These are phyloP conservation scores for Vaccinium myrtillus DNA, from an alignment of 148 eudicot genomes.

Conservation along the genomic window DNA sequence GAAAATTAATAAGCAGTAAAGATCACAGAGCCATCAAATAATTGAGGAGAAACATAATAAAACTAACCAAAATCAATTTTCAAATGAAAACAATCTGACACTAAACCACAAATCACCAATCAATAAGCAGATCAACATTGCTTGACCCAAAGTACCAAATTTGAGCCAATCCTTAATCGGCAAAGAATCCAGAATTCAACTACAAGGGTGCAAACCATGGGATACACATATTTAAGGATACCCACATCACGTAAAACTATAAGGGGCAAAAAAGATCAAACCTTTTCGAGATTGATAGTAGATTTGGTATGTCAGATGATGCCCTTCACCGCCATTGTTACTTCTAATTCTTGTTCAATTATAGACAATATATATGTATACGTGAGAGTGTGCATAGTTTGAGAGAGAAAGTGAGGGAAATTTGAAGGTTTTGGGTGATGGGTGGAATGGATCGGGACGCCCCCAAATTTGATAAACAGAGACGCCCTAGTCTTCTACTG, in stretches of 20 bases:
- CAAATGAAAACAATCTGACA: conserved; percentile 2
- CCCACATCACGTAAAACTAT: not conserved
- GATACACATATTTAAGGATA: not conserved
- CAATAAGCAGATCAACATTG: conserved; percentile 4
- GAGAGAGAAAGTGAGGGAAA: conserved; percentile 26
- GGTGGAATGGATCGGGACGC: conserved; percentile 20
- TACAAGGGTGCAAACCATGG: not conserved
- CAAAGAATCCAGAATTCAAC: not conserved
- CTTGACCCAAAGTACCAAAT: not conserved
- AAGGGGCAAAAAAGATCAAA: not conserved
- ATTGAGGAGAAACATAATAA: not conserved
- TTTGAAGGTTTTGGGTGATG: conserved; percentile 14
- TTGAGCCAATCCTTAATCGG: not conserved
- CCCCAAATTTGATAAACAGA: conserved; percentile 11
- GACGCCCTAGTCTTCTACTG: conserved; percentile 10
- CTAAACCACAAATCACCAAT: not conserved
- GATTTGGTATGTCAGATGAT: not conserved
- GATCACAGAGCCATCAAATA: not conserved
- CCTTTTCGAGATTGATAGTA: not conserved
- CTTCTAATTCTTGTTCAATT: not conserved
- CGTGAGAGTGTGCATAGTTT: no score
- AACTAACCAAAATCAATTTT: conserved; percentile 7
- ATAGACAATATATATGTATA: not conserved
- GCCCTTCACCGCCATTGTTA: not conserved
- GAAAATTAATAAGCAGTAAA: not conserved